Percentiles rank a stretch among this genome's conserved stretches.
phyloP scores from a whole-genome alignment of 1,284 basidiomycete species.

The Stereum hirsutum region DNA sequence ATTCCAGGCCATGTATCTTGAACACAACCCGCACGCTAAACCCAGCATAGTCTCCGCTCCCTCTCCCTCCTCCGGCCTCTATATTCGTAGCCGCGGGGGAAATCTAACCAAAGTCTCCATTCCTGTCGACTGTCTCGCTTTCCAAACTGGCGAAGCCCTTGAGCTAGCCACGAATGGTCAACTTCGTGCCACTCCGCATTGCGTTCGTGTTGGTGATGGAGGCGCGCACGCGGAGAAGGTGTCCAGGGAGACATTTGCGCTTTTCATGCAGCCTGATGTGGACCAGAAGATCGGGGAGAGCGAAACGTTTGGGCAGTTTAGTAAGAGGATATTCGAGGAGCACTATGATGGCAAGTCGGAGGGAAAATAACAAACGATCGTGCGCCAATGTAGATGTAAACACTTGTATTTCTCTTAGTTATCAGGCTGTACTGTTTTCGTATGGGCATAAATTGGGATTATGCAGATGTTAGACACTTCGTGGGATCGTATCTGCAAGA shows the following conservation, averaged over 20 bases:
- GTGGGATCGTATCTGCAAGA: too few relatives aligned
- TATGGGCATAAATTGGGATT: too few relatives aligned
- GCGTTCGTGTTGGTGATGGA: slow-evolving; percentile 60
- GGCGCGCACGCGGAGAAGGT: slow-evolving; percentile 35
- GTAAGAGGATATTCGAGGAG: slow-evolving; percentile 70
- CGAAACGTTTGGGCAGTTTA: slow-evolving; percentile 85
- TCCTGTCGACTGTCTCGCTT: slow-evolving; percentile 73
- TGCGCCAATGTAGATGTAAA: too few relatives aligned
- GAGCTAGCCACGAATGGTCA: slow-evolving; percentile 73
- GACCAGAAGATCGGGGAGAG: slow-evolving; percentile 58
- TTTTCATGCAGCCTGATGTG: slow-evolving; percentile 91
- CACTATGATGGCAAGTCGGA: slow-evolving; percentile 64
- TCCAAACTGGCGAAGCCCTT: slow-evolving; percentile 91
- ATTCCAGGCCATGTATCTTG: slow-evolving; percentile 80
- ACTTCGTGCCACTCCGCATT: slow-evolving; percentile 85
- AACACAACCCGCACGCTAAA: slow-evolving; percentile 25
- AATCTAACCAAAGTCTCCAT: slow-evolving; percentile 75
- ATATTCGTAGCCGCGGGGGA: slow-evolving; percentile 78
- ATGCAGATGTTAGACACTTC: too few relatives aligned
- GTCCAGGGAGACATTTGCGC: slow-evolving; percentile 80
- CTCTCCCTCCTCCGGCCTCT: slow-evolving; percentile 72
- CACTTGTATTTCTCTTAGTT: too few relatives aligned
- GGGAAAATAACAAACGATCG: too few relatives aligned
- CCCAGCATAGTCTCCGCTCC: slow-evolving; percentile 55
- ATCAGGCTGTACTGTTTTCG: too few relatives aligned